Evolutionary conservation across 2,329 filamentous ascomycete genomes (phyloP), one percentile per base, ranked within the genome.

Genomic region (Aspergillus sp.): DNA sequence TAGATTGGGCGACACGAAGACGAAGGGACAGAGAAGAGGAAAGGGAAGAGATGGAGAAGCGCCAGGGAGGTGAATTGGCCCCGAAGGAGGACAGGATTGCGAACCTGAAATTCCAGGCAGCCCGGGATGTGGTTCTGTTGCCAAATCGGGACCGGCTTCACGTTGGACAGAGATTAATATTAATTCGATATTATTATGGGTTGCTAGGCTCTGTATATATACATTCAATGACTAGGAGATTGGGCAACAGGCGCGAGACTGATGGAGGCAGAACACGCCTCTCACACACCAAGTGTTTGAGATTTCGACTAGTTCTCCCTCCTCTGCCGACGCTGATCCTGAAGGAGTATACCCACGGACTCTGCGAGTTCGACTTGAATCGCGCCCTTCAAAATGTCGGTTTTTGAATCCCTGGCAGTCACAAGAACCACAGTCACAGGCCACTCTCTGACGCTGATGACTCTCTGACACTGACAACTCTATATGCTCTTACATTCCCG

Each of bases 221-320:
- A 8, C 27, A 31, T 31, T 31, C 9, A 31, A 31, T 31, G 27
- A 9, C 27, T 9, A 31, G 27, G 27, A 31, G 27, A 31, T 31
- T 31, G 27, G 27, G 27, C 27, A 31, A 31, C 27, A 31, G 27
- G 3, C 27, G 9, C 27, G 9, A 31, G 27, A 31, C 27, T 31
- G 27, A 11, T 31, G 9, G 27, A 8, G 9, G 27, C 27, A 31
- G 27, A 8, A 31, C 27, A 31, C 8, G 27, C 27, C 27, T 31
- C 27, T 31, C 27, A 31, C 27, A 31, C 27, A 37, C 59, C 21
- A 58, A 61, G 31, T 50, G 60, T 62, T 64, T 64, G 62, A 62
- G 52, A 47, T 58, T 62, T 40, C 9, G 35, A 51, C 56, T 60
- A 62, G 62, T 63, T 40, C 25, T 25, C 52, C 44, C 45, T 48